These are phyloP conservation scores for Globomyces pollinis-pini DNA, from an alignment of 192 early-diverging fungal genomes.

Conservation along the genomic window DNA sequence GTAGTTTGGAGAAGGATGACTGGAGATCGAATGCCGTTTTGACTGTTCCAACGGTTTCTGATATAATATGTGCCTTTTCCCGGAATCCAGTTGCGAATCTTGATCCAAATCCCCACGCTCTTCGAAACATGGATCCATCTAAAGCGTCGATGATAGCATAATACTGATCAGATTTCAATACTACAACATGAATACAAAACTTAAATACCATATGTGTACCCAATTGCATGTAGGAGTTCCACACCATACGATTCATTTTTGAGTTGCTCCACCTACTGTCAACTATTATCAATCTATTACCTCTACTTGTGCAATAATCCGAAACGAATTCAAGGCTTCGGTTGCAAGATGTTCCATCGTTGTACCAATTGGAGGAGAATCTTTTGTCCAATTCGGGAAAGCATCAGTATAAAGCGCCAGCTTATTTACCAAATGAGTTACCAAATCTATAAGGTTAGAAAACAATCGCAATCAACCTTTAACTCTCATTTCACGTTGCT, in stretches of 20 bases:
- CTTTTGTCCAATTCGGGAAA: conserved; percentile 23
- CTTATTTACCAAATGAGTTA: conserved; percentile 64
- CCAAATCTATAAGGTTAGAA: conserved; percentile 46
- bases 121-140: conserved; percentile 41
- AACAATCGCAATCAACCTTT: no score
- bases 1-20: conserved; percentile 78
- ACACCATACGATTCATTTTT: conserved; percentile 87
- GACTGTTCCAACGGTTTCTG: conserved; percentile 84
- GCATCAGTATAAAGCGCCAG: conserved; percentile 71
- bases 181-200: no score
- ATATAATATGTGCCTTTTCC: conserved; percentile 88
- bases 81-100: conserved; percentile 42
- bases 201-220: conserved; percentile 83
- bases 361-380: conserved; percentile 13
- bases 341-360: conserved; percentile 19
- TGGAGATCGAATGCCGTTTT: conserved; percentile 91
- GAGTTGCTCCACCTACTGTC: conserved; percentile 80
- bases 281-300: no score
- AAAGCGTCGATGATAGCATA: conserved; percentile 51
- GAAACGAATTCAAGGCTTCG: conserved; percentile 56
- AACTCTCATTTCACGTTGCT: conserved; percentile 20
- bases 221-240: conserved; percentile 88
- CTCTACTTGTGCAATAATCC: conserved; percentile 63
- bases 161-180: conserved; percentile 84
- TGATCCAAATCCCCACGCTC: conserved; percentile 37